A percentile compares a stretch with the other conserved stretches of the same genome.
Conservation (phyloP, 192 early-diverging fungal species). For the Backusella tuberculispora region DNA sequence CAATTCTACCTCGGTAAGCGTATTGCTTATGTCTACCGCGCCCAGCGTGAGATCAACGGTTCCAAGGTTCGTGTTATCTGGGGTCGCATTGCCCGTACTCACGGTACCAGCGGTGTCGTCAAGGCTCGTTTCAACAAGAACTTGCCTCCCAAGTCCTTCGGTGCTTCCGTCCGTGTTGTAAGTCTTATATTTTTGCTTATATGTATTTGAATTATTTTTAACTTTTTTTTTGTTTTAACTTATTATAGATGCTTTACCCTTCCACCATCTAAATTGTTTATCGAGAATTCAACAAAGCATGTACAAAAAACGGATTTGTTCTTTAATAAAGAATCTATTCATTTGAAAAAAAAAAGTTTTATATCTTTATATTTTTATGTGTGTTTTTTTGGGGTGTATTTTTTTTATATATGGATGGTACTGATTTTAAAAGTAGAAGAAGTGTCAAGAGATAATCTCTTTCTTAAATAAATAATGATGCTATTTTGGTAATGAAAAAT, state of each 20-base stretch:
- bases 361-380: not conserved
- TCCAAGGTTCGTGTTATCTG: constrained; percentile 96
- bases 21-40: constrained; percentile 97
- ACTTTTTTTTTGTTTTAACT: constrained; percentile 15
- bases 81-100: constrained; percentile 94
- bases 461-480: no score
- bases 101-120: constrained; percentile 96
- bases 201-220: not conserved
- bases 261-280: constrained; percentile 56
- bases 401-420: not conserved
- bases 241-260: constrained; percentile 91
- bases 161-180: constrained; percentile 91
- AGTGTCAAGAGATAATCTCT: no score
- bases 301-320: constrained; percentile 15
- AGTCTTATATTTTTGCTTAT: constrained; percentile 37
- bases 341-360: not conserved
- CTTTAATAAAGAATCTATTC: constrained; percentile 17
- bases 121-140: constrained; percentile 97
- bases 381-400: not conserved
- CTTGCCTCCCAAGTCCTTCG: constrained; percentile 94
- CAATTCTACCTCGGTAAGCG: constrained; percentile 99
- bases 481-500: no score
- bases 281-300: constrained; percentile 13
- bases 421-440: not conserved
- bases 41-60: constrained; percentile 84